Conservation (phyloP, 106 monocot species). For the Allium cepa region DNA sequence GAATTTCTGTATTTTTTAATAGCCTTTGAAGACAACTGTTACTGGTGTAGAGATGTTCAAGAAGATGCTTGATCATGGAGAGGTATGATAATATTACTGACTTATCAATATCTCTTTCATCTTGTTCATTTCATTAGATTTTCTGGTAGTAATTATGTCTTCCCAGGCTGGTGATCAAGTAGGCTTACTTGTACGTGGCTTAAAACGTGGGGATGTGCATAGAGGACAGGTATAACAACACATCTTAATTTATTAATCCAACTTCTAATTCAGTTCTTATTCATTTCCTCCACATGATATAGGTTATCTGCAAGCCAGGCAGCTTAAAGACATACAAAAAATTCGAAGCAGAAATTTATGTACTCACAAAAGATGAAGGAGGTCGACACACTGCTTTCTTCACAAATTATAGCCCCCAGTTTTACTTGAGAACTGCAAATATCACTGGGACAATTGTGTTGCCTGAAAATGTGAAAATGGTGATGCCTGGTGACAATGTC, state of each 20-base stretch:
- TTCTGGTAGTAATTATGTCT: not conserved
- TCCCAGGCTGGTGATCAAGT: conserved; percentile 97
- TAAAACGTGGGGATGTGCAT: conserved; percentile 94
- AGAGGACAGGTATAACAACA: conserved; percentile 61
- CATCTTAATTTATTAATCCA: no score
- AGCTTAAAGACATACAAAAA: conserved; percentile 78
- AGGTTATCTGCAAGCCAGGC: conserved; percentile 94
- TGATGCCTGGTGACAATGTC: conserved; percentile 97
- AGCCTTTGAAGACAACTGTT: conserved; percentile 18
- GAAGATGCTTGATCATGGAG: conserved; percentile 24
- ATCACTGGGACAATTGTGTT: conserved; percentile 89
- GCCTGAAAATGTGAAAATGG: conserved; percentile 93
- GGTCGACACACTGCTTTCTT: conserved; percentile 96
- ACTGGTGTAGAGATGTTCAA: conserved; percentile 31
- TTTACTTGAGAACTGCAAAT: conserved; percentile 96
- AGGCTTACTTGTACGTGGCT: conserved; percentile 89
- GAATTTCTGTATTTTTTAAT: not conserved
- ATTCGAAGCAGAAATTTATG: conserved; percentile 98
- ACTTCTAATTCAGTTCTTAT: no score
- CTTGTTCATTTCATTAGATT: not conserved
- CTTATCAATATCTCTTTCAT: not conserved
- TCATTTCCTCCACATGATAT: not conserved
- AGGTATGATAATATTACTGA: conserved; percentile 3
- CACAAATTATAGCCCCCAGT: conserved; percentile 94
- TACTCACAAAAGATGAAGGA: conserved; percentile 97